Evolutionary conservation across 2,329 filamentous ascomycete genomes (phyloP), one percentile per base, ranked within the genome.

Genomic region (Arthrobotrys megalospora): DNA sequence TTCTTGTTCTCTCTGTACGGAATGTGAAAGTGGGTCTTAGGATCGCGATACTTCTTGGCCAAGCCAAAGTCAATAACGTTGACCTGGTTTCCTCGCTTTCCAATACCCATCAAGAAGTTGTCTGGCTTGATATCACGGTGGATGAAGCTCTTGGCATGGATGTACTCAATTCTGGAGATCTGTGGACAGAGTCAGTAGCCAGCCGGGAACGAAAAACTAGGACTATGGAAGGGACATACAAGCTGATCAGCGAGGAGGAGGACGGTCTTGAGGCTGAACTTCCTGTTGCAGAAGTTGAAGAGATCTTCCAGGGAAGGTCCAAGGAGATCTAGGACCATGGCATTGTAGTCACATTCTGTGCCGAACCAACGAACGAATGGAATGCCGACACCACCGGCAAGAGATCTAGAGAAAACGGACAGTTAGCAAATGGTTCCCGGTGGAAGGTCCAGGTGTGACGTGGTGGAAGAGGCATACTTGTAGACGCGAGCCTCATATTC

Each of bases 1-100:
- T 98, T 98, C 92, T 99, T 98, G 91, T 98, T 98, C 93, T 98
- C 96, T 87, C 96, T 91, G 89, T 99, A 98, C 55, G 96, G 96
- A 80, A 98, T 99, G 87, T 99, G 96, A 88, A 98, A 98, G 87
- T 98, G 95, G 77, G 96, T 98, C 91, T 99, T 99, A 79, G 96
- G 96, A 88, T 98, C 96, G 82, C 96, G 92, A 88, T 98, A 99
- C 88, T 98, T 98, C 92, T 98, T 99, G 84, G 96, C 96, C 81
- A 99, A 88, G 88, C 96, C 96, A 83, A 99, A 99, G 86, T 98
- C 96, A 82, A 99, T 98, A 62, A 98, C 95, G 83, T 98, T 98
- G 88, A 99, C 95, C 88, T 98, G 95, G 87, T 98, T 99, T 81
- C 96, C 96, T 84, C 95, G 93, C 90, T 98, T 98, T 84, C 96